Percentiles rank a stretch among this genome's conserved stretches.
These are phyloP conservation scores for Rachicladosporium sp. DNA, from an alignment of 2,329 filamentous ascomycete species.

Conservation along the genomic window DNA sequence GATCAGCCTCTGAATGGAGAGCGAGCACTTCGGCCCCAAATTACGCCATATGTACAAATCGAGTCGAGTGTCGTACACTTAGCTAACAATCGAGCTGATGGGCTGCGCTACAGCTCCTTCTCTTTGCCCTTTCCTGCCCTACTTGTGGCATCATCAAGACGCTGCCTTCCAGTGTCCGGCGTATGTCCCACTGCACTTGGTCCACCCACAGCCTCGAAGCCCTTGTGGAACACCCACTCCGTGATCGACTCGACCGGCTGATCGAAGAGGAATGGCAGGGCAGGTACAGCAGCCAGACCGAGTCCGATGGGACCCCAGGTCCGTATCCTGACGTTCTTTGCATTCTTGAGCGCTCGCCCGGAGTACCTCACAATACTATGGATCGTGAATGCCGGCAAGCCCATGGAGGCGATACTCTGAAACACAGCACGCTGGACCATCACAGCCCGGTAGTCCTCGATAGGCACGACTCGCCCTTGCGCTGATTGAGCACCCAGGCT, in stretches of 20 bases:
- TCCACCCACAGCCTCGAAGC: constrained; percentile 61
- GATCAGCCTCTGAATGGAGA: too few relatives aligned
- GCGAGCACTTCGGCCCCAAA: too few relatives aligned
- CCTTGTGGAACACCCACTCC: constrained; percentile 79
- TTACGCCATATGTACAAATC: too few relatives aligned
- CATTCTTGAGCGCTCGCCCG: constrained; percentile 69
- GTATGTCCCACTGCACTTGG: constrained; percentile 40
- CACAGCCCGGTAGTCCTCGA: constrained; percentile 83
- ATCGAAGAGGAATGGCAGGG: constrained; percentile 75
- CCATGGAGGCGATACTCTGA: constrained; percentile 86
- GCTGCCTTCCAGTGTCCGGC: constrained; percentile 25
- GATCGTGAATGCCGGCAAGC: constrained; percentile 82
- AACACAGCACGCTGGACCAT: constrained; percentile 88
- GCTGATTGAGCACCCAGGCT: constrained; percentile 10
- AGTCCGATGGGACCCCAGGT: constrained; percentile 85
- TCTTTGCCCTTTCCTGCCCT: too few relatives aligned
- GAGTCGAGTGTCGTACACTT: too few relatives aligned
- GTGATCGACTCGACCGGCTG: constrained; percentile 85
- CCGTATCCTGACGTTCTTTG: constrained; percentile 61
- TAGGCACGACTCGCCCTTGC: constrained; percentile 47
- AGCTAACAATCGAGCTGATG: too few relatives aligned
- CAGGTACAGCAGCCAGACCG: constrained; percentile 57
- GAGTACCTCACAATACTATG: constrained; percentile 87
- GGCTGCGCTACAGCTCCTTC: too few relatives aligned
- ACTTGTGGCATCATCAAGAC: too few relatives aligned